These are phyloP conservation scores for Hydrangea macrophylla DNA, from an alignment of 148 eudicot species.

Conservation along the genomic window DNA sequence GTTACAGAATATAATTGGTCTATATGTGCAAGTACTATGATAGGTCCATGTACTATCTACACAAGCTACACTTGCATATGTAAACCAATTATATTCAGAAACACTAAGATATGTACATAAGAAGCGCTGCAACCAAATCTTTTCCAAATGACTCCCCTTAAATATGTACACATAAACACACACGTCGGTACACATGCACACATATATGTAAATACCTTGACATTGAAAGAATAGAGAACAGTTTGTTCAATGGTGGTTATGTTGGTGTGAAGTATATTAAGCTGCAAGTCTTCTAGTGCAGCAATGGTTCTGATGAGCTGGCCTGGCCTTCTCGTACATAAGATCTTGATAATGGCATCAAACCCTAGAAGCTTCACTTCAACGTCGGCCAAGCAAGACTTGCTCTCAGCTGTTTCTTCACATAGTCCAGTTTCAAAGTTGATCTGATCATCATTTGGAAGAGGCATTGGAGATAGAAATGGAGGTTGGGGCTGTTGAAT, in stretches of 20 bases:
- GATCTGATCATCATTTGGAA: constrained; percentile 26
- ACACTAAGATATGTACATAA: too few relatives aligned
- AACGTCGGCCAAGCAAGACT: constrained; percentile 78
- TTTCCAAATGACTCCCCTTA: too few relatives aligned
- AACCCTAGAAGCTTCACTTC: constrained; percentile 86
- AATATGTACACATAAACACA: neutral
- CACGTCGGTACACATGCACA: neutral
- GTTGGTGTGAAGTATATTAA: constrained; percentile 81
- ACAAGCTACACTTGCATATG: too few relatives aligned
- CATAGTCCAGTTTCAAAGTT: constrained; percentile 37
- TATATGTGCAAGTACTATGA: too few relatives aligned
- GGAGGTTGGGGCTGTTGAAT: constrained; percentile 26
- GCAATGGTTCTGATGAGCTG: constrained; percentile 81
- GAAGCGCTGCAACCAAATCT: too few relatives aligned
- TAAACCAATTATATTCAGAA: too few relatives aligned
- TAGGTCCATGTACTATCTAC: too few relatives aligned
- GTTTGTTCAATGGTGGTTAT: constrained; percentile 96
- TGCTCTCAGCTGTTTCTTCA: constrained; percentile 83
- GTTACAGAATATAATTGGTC: too few relatives aligned
- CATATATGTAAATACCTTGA: constrained; percentile 45
- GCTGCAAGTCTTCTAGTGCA: constrained; percentile 78
- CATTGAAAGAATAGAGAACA: constrained; percentile 93
- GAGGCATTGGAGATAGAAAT: constrained; percentile 32
- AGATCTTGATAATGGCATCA: constrained; percentile 86
- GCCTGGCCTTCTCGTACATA: constrained; percentile 77